These are phyloP conservation scores for Echeveria elegans DNA, from an alignment of 164 flowering plant genomes.

Conservation along the genomic window DNA sequence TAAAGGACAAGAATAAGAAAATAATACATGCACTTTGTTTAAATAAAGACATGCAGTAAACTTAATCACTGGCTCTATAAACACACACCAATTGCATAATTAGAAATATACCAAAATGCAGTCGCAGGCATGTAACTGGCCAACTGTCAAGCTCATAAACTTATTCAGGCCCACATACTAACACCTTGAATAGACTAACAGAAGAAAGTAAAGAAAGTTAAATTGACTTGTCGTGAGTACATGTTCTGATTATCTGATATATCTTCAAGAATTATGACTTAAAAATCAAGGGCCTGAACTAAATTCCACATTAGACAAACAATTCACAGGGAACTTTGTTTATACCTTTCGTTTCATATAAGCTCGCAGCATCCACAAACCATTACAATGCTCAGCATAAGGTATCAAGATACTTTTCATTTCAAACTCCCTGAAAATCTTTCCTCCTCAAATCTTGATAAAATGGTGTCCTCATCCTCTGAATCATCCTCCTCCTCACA, in stretches of 20 bases:
- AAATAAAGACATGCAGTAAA: not conserved
- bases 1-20: not conserved
- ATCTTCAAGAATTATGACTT: not conserved
- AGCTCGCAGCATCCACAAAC: not conserved
- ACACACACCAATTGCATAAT: not conserved
- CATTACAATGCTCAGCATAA: not conserved
- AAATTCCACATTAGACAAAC: not conserved
- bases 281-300: not conserved
- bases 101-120: not conserved
- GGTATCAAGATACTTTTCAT: not conserved
- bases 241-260: not conserved
- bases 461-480: constrained; percentile 20
- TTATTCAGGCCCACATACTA: not conserved
- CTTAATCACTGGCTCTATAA: not conserved
- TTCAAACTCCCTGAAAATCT: not conserved
- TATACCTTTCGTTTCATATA: not conserved
- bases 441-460: constrained; percentile 12
- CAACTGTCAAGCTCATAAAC: not conserved
- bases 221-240: not conserved
- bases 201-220: not conserved
- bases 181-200: not conserved
- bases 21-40: not conserved
- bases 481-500: constrained; percentile 19
- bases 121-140: not conserved
- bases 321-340: not conserved